Conservation (phyloP, 768 basidiomycete species). For the Lactarius tabidus region DNA sequence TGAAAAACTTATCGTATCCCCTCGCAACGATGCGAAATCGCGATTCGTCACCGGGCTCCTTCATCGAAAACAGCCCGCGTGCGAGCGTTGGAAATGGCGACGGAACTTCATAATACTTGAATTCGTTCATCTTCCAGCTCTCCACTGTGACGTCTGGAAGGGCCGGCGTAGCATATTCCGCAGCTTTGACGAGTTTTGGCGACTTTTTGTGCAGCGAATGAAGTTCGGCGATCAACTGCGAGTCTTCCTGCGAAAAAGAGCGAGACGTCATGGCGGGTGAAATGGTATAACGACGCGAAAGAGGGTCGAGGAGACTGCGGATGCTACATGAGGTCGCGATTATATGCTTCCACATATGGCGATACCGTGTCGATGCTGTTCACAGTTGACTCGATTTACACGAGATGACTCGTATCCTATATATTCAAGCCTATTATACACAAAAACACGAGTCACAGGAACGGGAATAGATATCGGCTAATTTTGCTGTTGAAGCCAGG, state of each 20-base stretch:
- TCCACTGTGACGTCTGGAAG: slow-evolving; percentile 52
- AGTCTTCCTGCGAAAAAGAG: slow-evolving; percentile 42
- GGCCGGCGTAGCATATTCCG: slow-evolving; percentile 52
- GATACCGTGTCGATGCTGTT: neutral
- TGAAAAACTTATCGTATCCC: slow-evolving; percentile 99
- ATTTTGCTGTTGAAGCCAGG: neutral
- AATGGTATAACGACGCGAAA: neutral
- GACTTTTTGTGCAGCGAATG: slow-evolving; percentile 47
- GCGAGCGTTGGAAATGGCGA: slow-evolving; percentile 95
- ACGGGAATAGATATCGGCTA: neutral
- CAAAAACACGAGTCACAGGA: neutral
- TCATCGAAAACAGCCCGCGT: slow-evolving; percentile 77
- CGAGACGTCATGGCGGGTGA: slow-evolving; percentile 26
- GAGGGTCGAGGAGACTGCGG: neutral
- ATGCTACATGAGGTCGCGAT: too few species aligned
- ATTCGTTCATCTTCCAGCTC: slow-evolving; percentile 99
- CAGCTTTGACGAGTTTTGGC: slow-evolving; percentile 63
- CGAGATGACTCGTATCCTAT: neutral
- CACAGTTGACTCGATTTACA: neutral
- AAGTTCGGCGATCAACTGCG: slow-evolving; percentile 56
- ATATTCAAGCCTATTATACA: neutral
- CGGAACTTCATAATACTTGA: slow-evolving; percentile 85
- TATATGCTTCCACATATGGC: neutral
- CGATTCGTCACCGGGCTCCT: slow-evolving; percentile 36
- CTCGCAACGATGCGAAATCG: slow-evolving; percentile 69